Evolutionary conservation across 306 rosid genomes (phyloP).

Genomic region (Styphnolobium japonicum): DNA sequence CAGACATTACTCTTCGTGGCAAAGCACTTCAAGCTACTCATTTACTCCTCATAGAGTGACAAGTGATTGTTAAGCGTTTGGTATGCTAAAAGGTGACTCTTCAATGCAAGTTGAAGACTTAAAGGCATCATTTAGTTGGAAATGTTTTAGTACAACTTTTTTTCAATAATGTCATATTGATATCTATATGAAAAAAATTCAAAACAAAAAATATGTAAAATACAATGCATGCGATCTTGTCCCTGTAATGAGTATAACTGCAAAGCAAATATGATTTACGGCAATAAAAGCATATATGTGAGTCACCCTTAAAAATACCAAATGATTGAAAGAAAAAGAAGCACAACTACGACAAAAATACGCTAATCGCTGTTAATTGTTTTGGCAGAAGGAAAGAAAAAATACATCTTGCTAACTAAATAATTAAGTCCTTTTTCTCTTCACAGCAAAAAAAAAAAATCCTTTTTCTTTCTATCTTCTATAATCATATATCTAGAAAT

Average conservation of each 20-base stretch:
- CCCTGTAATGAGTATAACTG: not conserved
- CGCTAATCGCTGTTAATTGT: not conserved
- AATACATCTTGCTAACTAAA: not conserved
- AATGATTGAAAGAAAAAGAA: not conserved
- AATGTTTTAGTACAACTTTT: constrained; percentile 11
- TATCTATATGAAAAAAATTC: not conserved
- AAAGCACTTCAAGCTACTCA: constrained; percentile 9
- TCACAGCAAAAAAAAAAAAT: too few relatives aligned
- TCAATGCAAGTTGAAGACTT: not conserved
- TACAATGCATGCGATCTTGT: not conserved
- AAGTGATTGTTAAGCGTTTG: not conserved
- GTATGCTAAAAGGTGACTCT: constrained; percentile 16
- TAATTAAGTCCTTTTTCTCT: too few relatives aligned
- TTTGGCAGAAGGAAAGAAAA: not conserved
- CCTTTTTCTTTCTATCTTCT: not conserved
- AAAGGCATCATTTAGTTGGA: constrained; percentile 12
- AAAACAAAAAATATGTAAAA: not conserved
- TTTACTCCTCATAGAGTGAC: constrained; percentile 5
- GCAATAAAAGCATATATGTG: not conserved
- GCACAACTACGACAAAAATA: not conserved
- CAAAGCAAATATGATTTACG: constrained; percentile 7
- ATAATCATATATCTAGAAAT: not conserved
- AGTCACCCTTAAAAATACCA: not conserved
- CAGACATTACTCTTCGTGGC: not conserved
- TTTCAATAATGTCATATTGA: constrained; percentile 15